Evolutionary conservation across 441 rosid genomes (phyloP), one percentile per base, ranked within the genome.

Genomic region (Geranium incanum): DNA sequence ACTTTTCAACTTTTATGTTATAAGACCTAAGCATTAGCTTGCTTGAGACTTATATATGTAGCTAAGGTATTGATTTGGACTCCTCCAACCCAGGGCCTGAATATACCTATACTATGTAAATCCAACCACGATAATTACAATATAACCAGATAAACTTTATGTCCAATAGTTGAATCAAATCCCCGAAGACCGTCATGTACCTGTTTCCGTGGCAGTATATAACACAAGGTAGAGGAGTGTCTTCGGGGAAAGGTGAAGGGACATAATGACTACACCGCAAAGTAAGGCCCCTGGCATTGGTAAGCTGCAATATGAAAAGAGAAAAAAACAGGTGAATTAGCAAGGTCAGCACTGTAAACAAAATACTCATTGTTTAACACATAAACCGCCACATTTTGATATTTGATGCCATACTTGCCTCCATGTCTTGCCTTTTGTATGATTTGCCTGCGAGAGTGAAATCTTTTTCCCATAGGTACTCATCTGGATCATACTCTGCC

Each of bases 121-220:
- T 48, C n/a, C 55, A 48, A 48, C 55, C 55, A 28, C 33, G 3
- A 48, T 48, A 48, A 2, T 48, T 5, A 48, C 55, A 48, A 2
- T 48, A 48, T 28, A 2, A n/a, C 13, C 18, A 52, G 16, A 52
- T 12, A 52, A 12, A 52, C 16, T 52, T n/a, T 52, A 52, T 52
- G 60, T 12, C 7, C 19, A 12, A 16, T 16, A 52, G 12, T 52
- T 12, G 5, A 52, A 52, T n/a, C 12, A 52, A 12, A 52, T 4
- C 4, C n/a, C 36, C 15, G 11, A 55, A 69, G 71, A 36, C 50
- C 23, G 55, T 8, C 23, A 66, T 7, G 5, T 80, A 93, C 98
- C 98, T 91, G 82, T 94, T 94, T 68, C 98, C 98, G 73, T 91
- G 98, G 79, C 98, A 94, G 87, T 94, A 94, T 69, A 94, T 85